Conservation (phyloP, 75 land plant genomes). For the Chamaecyparis obtusa region DNA sequence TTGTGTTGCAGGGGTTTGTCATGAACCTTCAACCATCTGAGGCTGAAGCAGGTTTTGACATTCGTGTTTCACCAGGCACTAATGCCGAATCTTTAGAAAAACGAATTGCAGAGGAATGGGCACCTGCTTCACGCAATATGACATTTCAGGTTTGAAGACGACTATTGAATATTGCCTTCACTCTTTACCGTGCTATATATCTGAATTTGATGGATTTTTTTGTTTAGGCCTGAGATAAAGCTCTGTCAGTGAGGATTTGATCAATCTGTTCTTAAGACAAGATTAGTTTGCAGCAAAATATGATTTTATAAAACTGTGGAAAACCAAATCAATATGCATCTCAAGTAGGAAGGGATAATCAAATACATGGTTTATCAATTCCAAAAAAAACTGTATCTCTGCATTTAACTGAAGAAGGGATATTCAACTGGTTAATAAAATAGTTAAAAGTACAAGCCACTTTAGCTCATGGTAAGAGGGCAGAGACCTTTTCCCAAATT, state of each 20-base stretch:
- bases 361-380: background rate
- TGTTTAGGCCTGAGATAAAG: background rate
- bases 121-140: slow-evolving; percentile 89
- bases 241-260: background rate
- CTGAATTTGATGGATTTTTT: background rate
- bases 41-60: slow-evolving; percentile 95
- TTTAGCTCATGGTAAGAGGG: background rate
- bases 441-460: background rate
- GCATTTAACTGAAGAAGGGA: background rate
- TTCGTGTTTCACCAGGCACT: slow-evolving; percentile 80
- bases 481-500: too few species aligned
- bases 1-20: slow-evolving; percentile 76
- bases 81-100: slow-evolving; percentile 59
- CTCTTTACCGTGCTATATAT: background rate
- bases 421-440: background rate
- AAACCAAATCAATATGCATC: background rate
- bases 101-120: slow-evolving; percentile 90
- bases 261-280: background rate
- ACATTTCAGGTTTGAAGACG: slow-evolving; percentile 63
- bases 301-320: background rate
- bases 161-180: background rate
- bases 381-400: background rate
- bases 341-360: background rate
- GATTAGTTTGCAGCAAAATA: background rate
- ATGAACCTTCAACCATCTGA: slow-evolving; percentile 99